A percentile compares a stretch with the other conserved stretches of the same genome.
These are phyloP conservation scores for Quercus alba DNA, from an alignment of 306 rosid species.

Conservation along the genomic window DNA sequence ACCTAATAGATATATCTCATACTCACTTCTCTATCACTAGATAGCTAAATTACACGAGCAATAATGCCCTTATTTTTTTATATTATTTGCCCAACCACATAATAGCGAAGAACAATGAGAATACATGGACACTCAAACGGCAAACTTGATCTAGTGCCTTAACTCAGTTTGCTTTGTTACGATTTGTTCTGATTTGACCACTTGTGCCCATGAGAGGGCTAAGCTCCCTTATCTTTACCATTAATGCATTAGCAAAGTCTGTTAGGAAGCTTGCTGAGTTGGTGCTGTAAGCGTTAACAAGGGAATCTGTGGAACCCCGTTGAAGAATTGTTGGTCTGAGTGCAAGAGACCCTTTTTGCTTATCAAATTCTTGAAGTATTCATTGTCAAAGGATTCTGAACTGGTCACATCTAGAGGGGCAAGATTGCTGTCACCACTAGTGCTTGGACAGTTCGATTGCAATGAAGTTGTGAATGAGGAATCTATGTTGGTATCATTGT, in stretches of 20 bases:
- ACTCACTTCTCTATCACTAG: no score
- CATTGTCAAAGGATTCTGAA: constrained; percentile 45
- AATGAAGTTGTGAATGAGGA: constrained; percentile 35
- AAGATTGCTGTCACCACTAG: constrained; percentile 42
- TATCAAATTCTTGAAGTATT: constrained; percentile 49
- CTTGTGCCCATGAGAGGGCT: constrained; percentile 51
- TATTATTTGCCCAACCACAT: no score
- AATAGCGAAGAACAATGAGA: no score
- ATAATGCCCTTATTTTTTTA: no score
- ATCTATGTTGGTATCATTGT: constrained; percentile 60
- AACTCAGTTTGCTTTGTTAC: constrained; percentile 43
- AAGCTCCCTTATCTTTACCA: constrained; percentile 58
- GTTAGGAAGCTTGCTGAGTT: constrained; percentile 22
- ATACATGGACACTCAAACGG: no score
- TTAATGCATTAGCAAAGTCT: constrained; percentile 50
- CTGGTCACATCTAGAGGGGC: constrained; percentile 39
- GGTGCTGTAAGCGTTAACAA: constrained; percentile 32
- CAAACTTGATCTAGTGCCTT: no score
- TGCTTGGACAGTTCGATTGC: constrained; percentile 39
- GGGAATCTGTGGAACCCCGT: constrained; percentile 49
- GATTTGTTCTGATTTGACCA: constrained; percentile 50
- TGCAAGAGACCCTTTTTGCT: constrained; percentile 45
- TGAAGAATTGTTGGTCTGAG: constrained; percentile 56
- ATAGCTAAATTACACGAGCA: no score
- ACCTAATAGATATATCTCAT: no score